Conservation (phyloP, 2,329 filamentous ascomycete species). For the Apiospora saccharicola region DNA sequence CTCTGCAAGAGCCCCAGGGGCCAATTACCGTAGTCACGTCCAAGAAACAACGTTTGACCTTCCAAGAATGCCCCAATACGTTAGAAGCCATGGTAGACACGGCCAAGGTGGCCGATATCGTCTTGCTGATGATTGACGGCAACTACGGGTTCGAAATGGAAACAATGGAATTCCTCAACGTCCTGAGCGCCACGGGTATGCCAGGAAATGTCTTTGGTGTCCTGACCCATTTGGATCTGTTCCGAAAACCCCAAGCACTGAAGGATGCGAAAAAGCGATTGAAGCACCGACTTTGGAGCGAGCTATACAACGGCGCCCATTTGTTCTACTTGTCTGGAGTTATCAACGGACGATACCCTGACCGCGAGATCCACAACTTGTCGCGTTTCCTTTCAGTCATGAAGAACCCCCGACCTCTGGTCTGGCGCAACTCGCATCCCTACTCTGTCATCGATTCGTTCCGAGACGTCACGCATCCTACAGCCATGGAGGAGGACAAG, state of each 20-base stretch:
- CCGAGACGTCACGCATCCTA: slow-evolving; percentile 92
- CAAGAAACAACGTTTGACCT: slow-evolving; percentile 92
- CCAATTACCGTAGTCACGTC: slow-evolving; percentile 96
- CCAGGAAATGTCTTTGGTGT: slow-evolving; percentile 98
- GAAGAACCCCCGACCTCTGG: slow-evolving; percentile 96
- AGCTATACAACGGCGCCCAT: slow-evolving; percentile 95
- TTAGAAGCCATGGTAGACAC: slow-evolving; percentile 97
- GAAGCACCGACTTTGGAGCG: slow-evolving; percentile 96
- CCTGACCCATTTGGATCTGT: slow-evolving; percentile 93
- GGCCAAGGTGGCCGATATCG: slow-evolving; percentile 96
- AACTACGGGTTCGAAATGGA: slow-evolving; percentile 99
- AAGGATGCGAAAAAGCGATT: slow-evolving; percentile 95
- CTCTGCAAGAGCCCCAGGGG: slow-evolving; percentile 85
- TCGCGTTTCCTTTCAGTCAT: slow-evolving; percentile 96
- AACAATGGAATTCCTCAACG: slow-evolving; percentile 98
- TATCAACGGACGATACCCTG: slow-evolving; percentile 94
- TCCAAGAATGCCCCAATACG: slow-evolving; percentile 96
- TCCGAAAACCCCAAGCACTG: slow-evolving; percentile 89
- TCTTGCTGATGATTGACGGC: slow-evolving; percentile 96
- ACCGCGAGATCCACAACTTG: slow-evolving; percentile 94
- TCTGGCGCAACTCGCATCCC: slow-evolving; percentile 96
- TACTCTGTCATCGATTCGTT: slow-evolving; percentile 95
- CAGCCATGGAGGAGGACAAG: slow-evolving; percentile 84
- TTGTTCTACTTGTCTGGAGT: slow-evolving; percentile 97
- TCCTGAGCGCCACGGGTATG: slow-evolving; percentile 94